Base-by-base conservation (phyloP, 2,329 filamentous ascomycete genomes). In the Elsinoe fawcettii region DNA sequence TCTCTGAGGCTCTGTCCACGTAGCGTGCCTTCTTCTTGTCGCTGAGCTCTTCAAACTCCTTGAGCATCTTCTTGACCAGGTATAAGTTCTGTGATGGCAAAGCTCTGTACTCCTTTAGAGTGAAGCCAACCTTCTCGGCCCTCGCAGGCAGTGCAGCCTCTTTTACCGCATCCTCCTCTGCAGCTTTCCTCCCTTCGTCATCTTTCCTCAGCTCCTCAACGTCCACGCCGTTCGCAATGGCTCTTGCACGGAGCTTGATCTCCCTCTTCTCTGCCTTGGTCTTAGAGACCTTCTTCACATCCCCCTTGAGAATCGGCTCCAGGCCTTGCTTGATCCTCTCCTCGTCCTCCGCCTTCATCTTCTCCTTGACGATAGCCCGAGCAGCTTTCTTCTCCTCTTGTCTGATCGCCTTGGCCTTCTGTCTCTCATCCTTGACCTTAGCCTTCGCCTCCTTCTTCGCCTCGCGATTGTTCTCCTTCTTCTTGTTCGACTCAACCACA, bases 1-100 rank as follows among this genome's bases (percentile, higher is more conserved):
- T 75, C 16, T 63, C 64, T 1, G 63, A 64, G 1, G 72, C 73
- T 27, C 71, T 67, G 14, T 64, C 57, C 32, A 65, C 64, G 62
- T 71, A 73, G 12, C 65, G 57, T 8, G 60, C 59, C 18, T 63
- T 64, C 57, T 73, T 69, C 16, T 64, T 59, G 1, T 51, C 46
- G 25, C n/a, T 25, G 12, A 51, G 27, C 14, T 32, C 25, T 14
- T 32, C 25, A 18, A 51, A 20, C 46, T 51, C 46, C 5, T 32
- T 51, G 2, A 51, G 16, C 12, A 51, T 32, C 27, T 34, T 30
- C 25, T 32, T 51, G 25, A 51, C 18, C 8, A 32, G 14, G 63
- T 51, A 1, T 65, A 64, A 14, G 70, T 49, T 49, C 36, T 60
- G 43, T 39, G 57, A 44, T 51, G 37, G 36, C 44, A 51, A 39